Evolutionary conservation across 257 asterid genomes (phyloP).

Genomic region (Mentha longifolia): DNA sequence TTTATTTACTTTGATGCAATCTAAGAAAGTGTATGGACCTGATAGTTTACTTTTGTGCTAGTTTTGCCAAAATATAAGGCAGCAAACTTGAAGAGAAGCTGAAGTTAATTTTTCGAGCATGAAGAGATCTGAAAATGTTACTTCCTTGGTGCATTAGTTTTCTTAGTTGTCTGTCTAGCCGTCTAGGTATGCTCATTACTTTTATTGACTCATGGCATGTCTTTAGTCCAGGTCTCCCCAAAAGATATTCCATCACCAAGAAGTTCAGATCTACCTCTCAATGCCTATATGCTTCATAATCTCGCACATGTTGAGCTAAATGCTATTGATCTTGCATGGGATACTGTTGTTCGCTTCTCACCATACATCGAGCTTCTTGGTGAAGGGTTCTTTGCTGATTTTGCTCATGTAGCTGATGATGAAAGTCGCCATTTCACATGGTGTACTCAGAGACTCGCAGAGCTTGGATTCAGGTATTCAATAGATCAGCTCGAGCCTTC

Average conservation of each 20-base stretch:
- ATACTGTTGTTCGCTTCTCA: slow-evolving; percentile 94
- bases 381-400: slow-evolving; percentile 90
- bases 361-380: slow-evolving; percentile 69
- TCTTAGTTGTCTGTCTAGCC: background rate
- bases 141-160: background rate
- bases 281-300: slow-evolving; percentile 93
- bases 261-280: slow-evolving; percentile 73
- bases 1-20: no score
- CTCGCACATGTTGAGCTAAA: slow-evolving; percentile 97
- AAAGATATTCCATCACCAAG: slow-evolving; percentile 89
- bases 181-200: background rate
- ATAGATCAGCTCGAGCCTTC: slow-evolving; percentile 12
- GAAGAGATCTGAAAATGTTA: background rate
- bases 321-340: slow-evolving; percentile 99
- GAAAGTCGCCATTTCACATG: slow-evolving; percentile 95
- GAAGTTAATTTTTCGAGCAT: background rate
- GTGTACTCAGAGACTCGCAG: slow-evolving; percentile 90
- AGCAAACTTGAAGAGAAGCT: background rate
- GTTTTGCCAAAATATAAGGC: background rate
- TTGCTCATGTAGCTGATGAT: slow-evolving; percentile 96
- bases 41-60: background rate
- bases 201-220: slow-evolving; percentile 25
- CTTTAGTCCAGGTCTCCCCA: slow-evolving; percentile 69
- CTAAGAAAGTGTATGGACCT: background rate
- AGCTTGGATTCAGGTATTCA: slow-evolving; percentile 86